A percentile compares a stretch with the other conserved stretches of the same genome.
phyloP scores from a whole-genome alignment of 1,139 yeast species.

The Candida sp. region DNA sequence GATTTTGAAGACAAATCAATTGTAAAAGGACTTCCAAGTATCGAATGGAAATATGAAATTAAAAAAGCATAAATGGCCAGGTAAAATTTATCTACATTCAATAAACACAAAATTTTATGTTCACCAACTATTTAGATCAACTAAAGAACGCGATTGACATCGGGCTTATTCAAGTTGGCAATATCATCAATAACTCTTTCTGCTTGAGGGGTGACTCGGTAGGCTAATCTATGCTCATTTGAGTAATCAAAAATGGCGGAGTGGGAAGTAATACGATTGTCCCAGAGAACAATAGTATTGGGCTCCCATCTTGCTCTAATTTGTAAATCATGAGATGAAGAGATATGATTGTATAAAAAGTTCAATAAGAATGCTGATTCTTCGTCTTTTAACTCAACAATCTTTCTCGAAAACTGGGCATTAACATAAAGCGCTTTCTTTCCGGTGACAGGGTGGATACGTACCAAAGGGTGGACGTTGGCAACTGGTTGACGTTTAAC shows the following conservation, averaged over 20 bases:
- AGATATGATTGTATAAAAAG: conserved; percentile 51
- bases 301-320: conserved; percentile 41
- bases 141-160: conserved; percentile 8
- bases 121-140: background rate
- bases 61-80: background rate
- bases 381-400: conserved; percentile 62
- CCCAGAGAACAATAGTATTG: conserved; percentile 67
- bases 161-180: conserved; percentile 26
- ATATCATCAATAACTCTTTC: conserved; percentile 40
- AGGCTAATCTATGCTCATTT: conserved; percentile 59
- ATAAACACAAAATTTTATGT: too few species aligned
- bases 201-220: conserved; percentile 66
- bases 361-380: conserved; percentile 57
- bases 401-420: conserved; percentile 58
- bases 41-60: background rate
- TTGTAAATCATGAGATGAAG: conserved; percentile 36
- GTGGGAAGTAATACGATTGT: conserved; percentile 63
- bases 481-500: conserved; percentile 62
- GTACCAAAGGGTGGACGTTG: conserved; percentile 61
- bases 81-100: background rate
- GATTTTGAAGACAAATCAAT: background rate
- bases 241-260: conserved; percentile 65
- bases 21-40: background rate
- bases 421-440: conserved; percentile 58
- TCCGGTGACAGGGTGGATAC: conserved; percentile 67